A percentile compares a stretch with the other conserved stretches of the same genome.
phyloP scores from a whole-genome alignment of 345 rosid species.

The Clausena lansium region DNA sequence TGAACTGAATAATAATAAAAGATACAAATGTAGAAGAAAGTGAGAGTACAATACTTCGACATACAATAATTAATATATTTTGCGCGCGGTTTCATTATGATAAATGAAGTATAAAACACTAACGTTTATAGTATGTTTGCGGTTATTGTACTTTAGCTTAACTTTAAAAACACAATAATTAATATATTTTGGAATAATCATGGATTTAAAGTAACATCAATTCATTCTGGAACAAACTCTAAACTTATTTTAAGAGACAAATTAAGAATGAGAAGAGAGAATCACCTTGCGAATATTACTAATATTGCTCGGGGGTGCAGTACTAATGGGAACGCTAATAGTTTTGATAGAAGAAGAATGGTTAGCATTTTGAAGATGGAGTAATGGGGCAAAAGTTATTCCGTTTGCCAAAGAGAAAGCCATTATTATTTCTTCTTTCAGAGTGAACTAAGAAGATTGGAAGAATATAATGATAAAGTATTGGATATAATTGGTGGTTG shows the following conservation, averaged over 20 bases:
- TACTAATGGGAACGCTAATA: neutral
- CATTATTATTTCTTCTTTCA: conserved; percentile 6
- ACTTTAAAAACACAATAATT: no score
- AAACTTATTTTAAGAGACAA: no score
- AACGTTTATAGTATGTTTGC: no score
- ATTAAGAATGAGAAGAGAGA: neutral
- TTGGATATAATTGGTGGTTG: neutral
- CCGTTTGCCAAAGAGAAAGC: conserved; percentile 10
- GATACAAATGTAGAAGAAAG: neutral
- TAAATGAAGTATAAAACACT: no score
- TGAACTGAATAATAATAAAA: neutral
- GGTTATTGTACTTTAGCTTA: no score
- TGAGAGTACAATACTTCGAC: neutral
- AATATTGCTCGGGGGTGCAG: neutral
- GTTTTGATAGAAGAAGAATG: neutral
- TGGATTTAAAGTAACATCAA: no score
- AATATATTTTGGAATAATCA: no score
- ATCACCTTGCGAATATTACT: conserved; percentile 6
- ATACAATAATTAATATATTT: no score
- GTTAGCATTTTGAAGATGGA: conserved; percentile 1
- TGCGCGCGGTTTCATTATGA: no score
- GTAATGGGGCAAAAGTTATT: conserved; percentile 3
- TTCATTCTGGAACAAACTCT: no score
- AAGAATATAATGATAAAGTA: accelerated
- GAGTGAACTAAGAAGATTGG: neutral